phyloP scores from a whole-genome alignment of 768 basidiomycete genomes.

The Termitomyces sp. region DNA sequence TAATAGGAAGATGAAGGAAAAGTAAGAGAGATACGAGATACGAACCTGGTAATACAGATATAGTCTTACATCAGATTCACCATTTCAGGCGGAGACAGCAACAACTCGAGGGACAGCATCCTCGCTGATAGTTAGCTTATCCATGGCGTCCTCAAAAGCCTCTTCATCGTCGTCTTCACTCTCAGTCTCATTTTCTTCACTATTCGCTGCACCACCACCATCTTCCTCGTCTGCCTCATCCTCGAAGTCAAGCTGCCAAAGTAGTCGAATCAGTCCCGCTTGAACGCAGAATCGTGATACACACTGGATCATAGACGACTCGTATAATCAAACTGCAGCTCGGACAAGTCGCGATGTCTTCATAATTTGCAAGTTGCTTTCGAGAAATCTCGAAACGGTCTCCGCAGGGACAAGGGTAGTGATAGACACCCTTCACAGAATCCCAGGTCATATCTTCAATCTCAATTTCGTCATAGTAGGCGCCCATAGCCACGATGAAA shows the following conservation, averaged over 20 bases:
- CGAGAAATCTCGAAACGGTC: constrained; percentile 96
- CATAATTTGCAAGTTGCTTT: constrained; percentile 77
- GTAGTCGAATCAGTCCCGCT: constrained; percentile 6
- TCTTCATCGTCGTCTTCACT: constrained; percentile 38
- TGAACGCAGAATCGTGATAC: constrained; percentile 23
- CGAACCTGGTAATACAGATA: constrained; percentile 10
- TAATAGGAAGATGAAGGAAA: background rate
- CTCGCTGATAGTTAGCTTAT: constrained; percentile 48
- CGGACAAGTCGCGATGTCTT: constrained; percentile 94
- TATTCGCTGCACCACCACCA: constrained; percentile 34
- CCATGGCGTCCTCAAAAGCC: constrained; percentile 60
- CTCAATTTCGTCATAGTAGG: constrained; percentile 95
- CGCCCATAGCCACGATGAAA: constrained; percentile 47
- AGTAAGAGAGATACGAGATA: background rate
- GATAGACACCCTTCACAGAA: constrained; percentile 71
- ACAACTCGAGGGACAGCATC: constrained; percentile 12
- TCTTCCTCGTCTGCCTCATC: constrained; percentile 62
- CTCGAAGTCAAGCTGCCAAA: constrained; percentile 70
- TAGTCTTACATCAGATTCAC: background rate
- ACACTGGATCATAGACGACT: constrained; percentile 90
- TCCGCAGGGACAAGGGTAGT: constrained; percentile 97
- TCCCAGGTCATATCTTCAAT: constrained; percentile 98
- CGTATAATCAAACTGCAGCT: constrained; percentile 92
- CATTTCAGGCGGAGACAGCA: constrained; percentile 20
- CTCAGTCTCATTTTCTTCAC: constrained; percentile 34